Conservation (phyloP, 495 filamentous ascomycete species). For the Copromyces sp. region DNA sequence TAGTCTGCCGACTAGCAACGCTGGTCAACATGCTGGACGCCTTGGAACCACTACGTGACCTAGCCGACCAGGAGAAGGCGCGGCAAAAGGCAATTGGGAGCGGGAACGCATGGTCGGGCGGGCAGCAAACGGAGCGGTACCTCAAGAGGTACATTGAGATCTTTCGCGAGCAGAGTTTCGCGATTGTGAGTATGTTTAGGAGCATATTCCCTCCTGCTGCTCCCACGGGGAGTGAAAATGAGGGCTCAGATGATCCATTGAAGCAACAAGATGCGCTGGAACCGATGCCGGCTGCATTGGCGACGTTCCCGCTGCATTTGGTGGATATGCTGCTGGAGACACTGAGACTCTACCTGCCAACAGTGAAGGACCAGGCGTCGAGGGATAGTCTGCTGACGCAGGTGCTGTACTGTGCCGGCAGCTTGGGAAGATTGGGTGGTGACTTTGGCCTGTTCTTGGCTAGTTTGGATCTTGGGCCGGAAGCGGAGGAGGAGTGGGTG, state of each 20-base stretch:
- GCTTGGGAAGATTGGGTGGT: constrained; percentile 79
- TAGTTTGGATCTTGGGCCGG: constrained; percentile 44
- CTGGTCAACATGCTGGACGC: constrained; percentile 73
- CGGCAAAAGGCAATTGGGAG: constrained; percentile 26
- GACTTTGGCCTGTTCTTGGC: constrained; percentile 89
- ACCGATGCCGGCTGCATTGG: constrained; percentile 62
- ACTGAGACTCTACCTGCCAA: constrained; percentile 69
- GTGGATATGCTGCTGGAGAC: constrained; percentile 72
- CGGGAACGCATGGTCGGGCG: constrained; percentile 51
- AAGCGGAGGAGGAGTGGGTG: constrained; percentile 70
- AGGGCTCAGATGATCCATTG: not conserved
- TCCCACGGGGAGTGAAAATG: not conserved
- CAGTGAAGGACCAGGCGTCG: constrained; percentile 66
- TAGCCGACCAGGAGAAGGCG: constrained; percentile 78
- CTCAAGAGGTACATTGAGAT: constrained; percentile 96
- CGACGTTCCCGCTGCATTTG: constrained; percentile 81
- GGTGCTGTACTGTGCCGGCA: constrained; percentile 90
- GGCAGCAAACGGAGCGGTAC: constrained; percentile 89
- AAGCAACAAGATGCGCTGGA: constrained; percentile 46
- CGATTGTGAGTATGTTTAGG: constrained; percentile 83
- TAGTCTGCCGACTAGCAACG: constrained; percentile 75
- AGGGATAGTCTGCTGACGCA: constrained; percentile 86
- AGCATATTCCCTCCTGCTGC: constrained; percentile 64
- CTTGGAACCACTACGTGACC: constrained; percentile 71
- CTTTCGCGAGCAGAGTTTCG: constrained; percentile 95